phyloP scores from a whole-genome alignment of 768 basidiomycete species.

The Vishniacozyma victoriae region DNA sequence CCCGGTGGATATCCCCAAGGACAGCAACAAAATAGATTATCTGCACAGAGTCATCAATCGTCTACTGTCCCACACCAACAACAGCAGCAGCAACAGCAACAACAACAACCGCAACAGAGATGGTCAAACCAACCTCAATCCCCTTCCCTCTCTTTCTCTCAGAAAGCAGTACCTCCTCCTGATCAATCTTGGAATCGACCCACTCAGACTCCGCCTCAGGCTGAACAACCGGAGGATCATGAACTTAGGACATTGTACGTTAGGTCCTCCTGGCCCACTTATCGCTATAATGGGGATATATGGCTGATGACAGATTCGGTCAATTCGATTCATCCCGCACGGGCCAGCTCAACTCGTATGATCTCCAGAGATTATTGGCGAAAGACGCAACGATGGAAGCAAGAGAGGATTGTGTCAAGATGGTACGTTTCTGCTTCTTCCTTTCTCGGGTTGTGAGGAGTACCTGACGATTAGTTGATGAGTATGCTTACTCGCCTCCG shows the following conservation, averaged over 20 bases:
- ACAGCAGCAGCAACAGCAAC: conserved; percentile 12
- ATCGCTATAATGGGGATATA: not conserved
- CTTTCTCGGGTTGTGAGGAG: not conserved
- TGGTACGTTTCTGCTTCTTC: conserved; percentile 30
- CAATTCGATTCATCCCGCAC: conserved; percentile 39
- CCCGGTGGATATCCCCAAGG: conserved; percentile 2
- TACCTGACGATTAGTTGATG: no score
- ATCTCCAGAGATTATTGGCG: conserved; percentile 40
- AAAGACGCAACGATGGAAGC: conserved; percentile 45
- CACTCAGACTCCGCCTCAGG: conserved; percentile 8
- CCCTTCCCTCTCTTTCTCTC: conserved; percentile 1
- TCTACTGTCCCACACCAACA: conserved; percentile 14
- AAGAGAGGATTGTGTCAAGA: conserved; percentile 47
- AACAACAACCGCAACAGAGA: conserved; percentile 6
- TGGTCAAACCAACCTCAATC: conserved; percentile 14
- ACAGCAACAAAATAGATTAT: conserved; percentile 16
- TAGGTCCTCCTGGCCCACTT: no score
- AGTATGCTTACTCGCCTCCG: no score
- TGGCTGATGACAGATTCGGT: conserved; percentile 26
- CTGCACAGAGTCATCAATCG: conserved; percentile 11
- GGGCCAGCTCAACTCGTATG: conserved; percentile 39
- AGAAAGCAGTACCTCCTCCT: conserved; percentile 4
- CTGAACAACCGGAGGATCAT: conserved; percentile 10
- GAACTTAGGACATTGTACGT: conserved; percentile 35
- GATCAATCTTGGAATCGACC: conserved; percentile 1